Conservation (phyloP, 495 filamentous ascomycete genomes). For the Penicillium daleae region DNA sequence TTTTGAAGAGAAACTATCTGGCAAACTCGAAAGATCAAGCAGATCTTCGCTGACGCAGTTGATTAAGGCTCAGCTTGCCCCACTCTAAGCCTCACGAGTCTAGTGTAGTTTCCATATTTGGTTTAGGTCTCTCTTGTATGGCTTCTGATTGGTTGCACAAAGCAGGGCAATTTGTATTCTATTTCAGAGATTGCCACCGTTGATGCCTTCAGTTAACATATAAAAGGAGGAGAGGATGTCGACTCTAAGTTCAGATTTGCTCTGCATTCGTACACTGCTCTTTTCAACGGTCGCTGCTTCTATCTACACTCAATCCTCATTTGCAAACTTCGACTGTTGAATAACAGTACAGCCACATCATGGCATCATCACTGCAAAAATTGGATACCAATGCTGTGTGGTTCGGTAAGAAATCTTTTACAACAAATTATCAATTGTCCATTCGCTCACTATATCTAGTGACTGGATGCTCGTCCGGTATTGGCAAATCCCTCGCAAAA, state of each 20-base stretch:
- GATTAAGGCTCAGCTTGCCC: constrained; percentile 2
- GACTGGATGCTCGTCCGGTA: constrained; percentile 34
- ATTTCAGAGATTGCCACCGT: background rate
- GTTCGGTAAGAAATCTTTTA: constrained; percentile 13
- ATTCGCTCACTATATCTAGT: constrained; percentile 14
- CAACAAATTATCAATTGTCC: too few species aligned
- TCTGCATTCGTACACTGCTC: too few species aligned
- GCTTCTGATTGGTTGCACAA: background rate
- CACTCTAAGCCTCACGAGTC: background rate
- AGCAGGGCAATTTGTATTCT: background rate
- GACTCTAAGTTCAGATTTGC: too few species aligned
- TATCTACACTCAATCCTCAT: background rate
- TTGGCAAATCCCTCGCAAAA: constrained; percentile 50
- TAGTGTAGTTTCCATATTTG: background rate
- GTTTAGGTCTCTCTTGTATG: background rate
- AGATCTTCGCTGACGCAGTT: background rate
- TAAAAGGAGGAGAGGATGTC: background rate
- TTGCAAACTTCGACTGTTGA: background rate
- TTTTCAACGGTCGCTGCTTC: too few species aligned
- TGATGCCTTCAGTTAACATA: background rate
- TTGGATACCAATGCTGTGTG: constrained; percentile 8
- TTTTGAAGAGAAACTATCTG: background rate
- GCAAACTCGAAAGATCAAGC: background rate
- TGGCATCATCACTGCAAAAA: background rate
- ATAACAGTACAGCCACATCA: background rate